These are phyloP conservation scores for Salix suchowensis DNA, from an alignment of 345 rosid species.

Conservation along the genomic window DNA sequence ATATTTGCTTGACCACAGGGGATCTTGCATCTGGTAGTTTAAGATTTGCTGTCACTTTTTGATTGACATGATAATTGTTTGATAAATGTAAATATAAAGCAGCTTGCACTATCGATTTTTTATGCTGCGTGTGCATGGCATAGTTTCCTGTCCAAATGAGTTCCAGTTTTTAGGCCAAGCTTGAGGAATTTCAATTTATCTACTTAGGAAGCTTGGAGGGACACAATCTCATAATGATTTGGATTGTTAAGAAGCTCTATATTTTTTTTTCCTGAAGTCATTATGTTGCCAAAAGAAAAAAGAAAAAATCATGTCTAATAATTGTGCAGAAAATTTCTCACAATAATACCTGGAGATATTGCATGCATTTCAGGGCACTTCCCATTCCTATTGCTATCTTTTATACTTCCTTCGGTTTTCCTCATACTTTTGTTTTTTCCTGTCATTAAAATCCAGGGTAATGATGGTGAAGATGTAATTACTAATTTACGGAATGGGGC, in stretches of 20 bases:
- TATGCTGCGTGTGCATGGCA: neutral
- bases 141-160: neutral
- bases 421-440: neutral
- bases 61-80: neutral
- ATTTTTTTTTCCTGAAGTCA: neutral
- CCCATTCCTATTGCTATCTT: neutral
- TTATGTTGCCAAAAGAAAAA: neutral
- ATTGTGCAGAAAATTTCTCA: neutral
- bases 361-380: neutral
- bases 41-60: neutral
- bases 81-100: neutral
- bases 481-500: slow-evolving; percentile 68
- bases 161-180: neutral
- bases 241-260: neutral
- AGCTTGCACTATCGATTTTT: neutral
- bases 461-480: slow-evolving; percentile 62
- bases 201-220: neutral
- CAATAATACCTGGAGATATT: neutral
- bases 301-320: neutral
- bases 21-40: neutral
- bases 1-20: neutral
- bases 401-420: neutral
- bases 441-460: slow-evolving; percentile 36
- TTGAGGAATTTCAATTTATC: neutral
- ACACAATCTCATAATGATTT: neutral